Percentiles rank a stretch among this genome's conserved stretches.
These are phyloP conservation scores for Ambrosia artemisiifolia DNA, from an alignment of 129 eudicot species.

Conservation along the genomic window DNA sequence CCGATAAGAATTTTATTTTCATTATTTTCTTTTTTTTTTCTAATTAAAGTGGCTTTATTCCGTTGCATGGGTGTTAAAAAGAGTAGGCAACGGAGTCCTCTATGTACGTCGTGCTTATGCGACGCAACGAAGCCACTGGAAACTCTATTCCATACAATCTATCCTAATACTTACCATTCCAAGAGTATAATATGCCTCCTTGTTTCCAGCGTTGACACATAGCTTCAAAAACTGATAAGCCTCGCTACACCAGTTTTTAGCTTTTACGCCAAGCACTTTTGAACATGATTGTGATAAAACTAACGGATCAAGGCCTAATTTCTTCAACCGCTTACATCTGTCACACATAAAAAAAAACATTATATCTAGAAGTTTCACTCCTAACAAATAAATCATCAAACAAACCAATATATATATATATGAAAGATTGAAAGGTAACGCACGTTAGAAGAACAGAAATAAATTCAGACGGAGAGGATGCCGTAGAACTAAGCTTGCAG, in stretches of 20 bases:
- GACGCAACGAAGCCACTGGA: too few species aligned
- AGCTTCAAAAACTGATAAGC: conserved; percentile 42
- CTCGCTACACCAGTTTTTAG: conserved; percentile 40
- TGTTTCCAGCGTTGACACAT: conserved; percentile 39
- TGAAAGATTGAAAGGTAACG: not conserved
- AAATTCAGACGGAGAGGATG: conserved; percentile 44
- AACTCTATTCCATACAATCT: too few species aligned
- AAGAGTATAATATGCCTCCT: conserved; percentile 41
- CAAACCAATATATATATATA: not conserved
- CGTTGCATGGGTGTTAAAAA: too few species aligned
- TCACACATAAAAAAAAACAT: not conserved
- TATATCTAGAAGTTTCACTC: not conserved
- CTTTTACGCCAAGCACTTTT: conserved; percentile 28
- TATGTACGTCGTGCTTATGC: too few species aligned
- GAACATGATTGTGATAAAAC: conserved; percentile 37
- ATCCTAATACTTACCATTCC: conserved; percentile 50
- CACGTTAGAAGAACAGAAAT: conserved; percentile 34
- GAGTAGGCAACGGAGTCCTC: too few species aligned
- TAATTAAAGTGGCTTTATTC: too few species aligned
- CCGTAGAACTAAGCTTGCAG: conserved; percentile 43
- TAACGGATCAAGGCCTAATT: conserved; percentile 27
- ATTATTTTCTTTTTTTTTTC: too few species aligned
- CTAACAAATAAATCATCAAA: not conserved
- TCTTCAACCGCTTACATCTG: conserved; percentile 45
- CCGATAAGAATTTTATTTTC: too few species aligned